Evolutionary conservation across 768 basidiomycete genomes (phyloP).

Genomic region (Calvatia gigantea): DNA sequence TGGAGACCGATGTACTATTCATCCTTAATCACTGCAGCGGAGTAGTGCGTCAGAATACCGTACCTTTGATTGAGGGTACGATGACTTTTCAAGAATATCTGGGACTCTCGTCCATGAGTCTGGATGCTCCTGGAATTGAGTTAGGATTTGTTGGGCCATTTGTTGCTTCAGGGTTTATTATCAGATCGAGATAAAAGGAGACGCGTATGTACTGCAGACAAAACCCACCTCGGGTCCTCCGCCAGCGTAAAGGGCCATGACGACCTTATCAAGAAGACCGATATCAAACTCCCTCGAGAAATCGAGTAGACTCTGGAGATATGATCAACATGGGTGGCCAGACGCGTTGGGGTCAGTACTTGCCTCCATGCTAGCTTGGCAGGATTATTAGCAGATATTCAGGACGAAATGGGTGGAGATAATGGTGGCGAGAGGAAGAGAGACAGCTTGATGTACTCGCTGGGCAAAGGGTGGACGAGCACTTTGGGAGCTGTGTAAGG

Average conservation of each 20-base stretch:
- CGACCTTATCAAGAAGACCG: constrained; percentile 87
- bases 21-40: neutral
- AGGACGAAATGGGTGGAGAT: constrained; percentile 14
- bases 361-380: constrained; percentile 46
- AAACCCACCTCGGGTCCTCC: constrained; percentile 72
- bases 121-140: constrained; percentile 93
- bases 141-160: constrained; percentile 89
- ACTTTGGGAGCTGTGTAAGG: constrained; percentile 18
- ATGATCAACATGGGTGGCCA: constrained; percentile 1
- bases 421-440: constrained; percentile 17
- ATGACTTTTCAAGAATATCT: constrained; percentile 81
- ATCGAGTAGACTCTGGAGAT: constrained; percentile 77
- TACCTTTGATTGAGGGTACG: constrained; percentile 86
- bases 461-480: constrained; percentile 42
- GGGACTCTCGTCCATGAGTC: constrained; percentile 98
- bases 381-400: constrained; percentile 14
- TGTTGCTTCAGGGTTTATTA: constrained; percentile 65
- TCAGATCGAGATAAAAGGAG: constrained; percentile 23
- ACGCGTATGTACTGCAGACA: constrained; percentile 10
- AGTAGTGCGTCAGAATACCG: constrained; percentile 10
- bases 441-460: constrained; percentile 20
- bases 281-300: constrained; percentile 94
- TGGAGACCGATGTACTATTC: constrained; percentile 91
- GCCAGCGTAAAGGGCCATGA: constrained; percentile 88
- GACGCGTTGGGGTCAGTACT: constrained; percentile 15